Evolutionary conservation across 768 basidiomycete species (phyloP).

Genomic region (Amanita thiersii): DNA sequence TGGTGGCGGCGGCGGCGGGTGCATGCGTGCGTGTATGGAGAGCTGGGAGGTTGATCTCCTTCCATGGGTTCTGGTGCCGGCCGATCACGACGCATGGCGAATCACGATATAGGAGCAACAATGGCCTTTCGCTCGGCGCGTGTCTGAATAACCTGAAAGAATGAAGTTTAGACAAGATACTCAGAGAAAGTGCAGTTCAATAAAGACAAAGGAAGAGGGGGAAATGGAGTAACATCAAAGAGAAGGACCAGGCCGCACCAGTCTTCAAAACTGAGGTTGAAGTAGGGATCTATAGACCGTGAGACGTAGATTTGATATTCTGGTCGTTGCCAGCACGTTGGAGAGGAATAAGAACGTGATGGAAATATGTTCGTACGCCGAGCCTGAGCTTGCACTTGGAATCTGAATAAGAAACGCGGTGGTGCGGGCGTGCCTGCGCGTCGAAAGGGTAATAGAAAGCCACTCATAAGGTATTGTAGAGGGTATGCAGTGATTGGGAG

Average conservation of each 20-base stretch:
- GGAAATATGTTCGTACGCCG: too few species aligned
- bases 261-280: constrained; percentile 87
- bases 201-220: neutral
- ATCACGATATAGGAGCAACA: constrained; percentile 85
- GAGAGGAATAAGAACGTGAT: neutral
- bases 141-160: constrained; percentile 55
- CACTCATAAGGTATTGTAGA: too few species aligned
- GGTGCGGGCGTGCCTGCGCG: too few species aligned
- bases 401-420: too few species aligned
- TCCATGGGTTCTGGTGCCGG: constrained; percentile 98
- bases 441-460: too few species aligned
- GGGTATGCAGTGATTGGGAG: neutral
- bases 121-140: constrained; percentile 52
- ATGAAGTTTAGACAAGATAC: neutral
- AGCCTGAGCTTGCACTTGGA: too few species aligned
- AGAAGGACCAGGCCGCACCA: constrained; percentile 42
- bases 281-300: constrained; percentile 71
- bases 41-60: constrained; percentile 75
- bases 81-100: constrained; percentile 88
- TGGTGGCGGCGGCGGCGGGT: neutral
- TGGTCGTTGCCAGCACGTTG: constrained; percentile 12
- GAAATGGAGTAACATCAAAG: neutral
- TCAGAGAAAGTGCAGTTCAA: neutral
- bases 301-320: constrained; percentile 63
- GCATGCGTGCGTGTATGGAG: constrained; percentile 28